A percentile compares a stretch with the other conserved stretches of the same genome.
Conservation (phyloP, 805 yeast species). For the Candida insectalens region DNA sequence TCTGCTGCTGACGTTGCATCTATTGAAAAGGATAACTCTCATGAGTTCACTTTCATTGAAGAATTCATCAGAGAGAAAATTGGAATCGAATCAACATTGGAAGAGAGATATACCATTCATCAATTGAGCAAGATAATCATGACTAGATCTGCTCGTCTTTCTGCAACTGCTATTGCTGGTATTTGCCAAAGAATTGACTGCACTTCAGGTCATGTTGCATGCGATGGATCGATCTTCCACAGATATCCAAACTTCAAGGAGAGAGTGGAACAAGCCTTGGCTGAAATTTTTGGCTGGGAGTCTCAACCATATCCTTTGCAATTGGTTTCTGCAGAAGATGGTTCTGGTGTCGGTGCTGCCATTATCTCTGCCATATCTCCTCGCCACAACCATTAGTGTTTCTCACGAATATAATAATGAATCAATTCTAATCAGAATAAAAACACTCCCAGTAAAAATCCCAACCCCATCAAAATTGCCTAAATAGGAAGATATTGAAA, state of each 20-base stretch:
- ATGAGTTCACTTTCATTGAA: constrained; percentile 67
- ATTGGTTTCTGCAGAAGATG: constrained; percentile 56
- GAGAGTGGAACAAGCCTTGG: constrained; percentile 80
- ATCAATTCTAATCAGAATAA: too few relatives aligned
- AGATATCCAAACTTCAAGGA: constrained; percentile 86
- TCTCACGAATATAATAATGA: too few relatives aligned
- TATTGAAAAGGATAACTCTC: constrained; percentile 85
- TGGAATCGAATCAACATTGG: constrained; percentile 53
- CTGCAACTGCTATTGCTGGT: constrained; percentile 94
- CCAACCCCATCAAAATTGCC: too few relatives aligned
- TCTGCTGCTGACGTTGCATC: constrained; percentile 85
- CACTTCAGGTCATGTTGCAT: constrained; percentile 79
- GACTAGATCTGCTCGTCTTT: constrained; percentile 83
- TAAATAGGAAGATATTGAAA: too few relatives aligned
- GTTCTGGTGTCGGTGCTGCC: constrained; percentile 98
- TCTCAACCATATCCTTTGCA: constrained; percentile 16
- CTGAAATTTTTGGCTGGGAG: constrained; percentile 81
- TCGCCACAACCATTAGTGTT: too few relatives aligned
- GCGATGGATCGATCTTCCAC: constrained; percentile 95
- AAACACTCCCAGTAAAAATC: too few relatives aligned
- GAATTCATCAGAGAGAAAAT: constrained; percentile 52
- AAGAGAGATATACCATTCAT: constrained; percentile 78
- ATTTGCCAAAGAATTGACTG: constrained; percentile 79
- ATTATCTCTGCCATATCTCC: constrained; percentile 35
- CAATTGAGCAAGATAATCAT: constrained; percentile 81